Evolutionary conservation across 1,139 yeast species (phyloP).

Genomic region (Debaryomyces fabryi): DNA sequence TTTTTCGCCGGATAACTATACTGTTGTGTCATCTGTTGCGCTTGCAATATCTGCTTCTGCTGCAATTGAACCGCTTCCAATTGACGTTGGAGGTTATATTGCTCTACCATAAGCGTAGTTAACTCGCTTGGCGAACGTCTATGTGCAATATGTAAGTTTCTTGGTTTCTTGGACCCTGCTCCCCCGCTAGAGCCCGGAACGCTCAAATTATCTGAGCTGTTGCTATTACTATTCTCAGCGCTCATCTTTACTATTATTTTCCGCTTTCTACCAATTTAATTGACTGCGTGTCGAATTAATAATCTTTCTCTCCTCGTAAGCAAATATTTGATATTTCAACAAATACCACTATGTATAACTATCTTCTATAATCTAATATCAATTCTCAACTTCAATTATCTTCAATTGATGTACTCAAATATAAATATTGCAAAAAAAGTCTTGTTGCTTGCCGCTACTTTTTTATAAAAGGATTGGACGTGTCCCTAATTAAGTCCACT

Average conservation of each 20-base stretch:
- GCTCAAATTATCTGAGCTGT: slow-evolving; percentile 18
- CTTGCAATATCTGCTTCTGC: slow-evolving; percentile 81
- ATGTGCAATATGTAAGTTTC: slow-evolving; percentile 82
- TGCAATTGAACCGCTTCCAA: slow-evolving; percentile 89
- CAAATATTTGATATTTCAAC: background rate
- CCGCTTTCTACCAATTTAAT: background rate
- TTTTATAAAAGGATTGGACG: slow-evolving; percentile 7
- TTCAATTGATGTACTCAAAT: background rate
- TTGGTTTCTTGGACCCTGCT: slow-evolving; percentile 31
- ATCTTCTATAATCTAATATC: slow-evolving; percentile 2
- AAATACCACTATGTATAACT: background rate
- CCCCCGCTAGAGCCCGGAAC: slow-evolving; percentile 6
- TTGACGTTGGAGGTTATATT: slow-evolving; percentile 89
- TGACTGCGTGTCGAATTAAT: background rate
- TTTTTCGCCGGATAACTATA: slow-evolving; percentile 20
- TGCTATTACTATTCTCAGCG: slow-evolving; percentile 2
- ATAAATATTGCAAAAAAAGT: background rate
- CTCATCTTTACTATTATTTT: slow-evolving; percentile 6
- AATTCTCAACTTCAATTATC: background rate
- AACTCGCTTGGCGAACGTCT: slow-evolving; percentile 92
- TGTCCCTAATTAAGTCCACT: slow-evolving; percentile 8
- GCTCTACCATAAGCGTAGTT: slow-evolving; percentile 94
- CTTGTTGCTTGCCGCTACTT: background rate
- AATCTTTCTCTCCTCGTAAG: background rate
- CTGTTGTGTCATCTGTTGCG: slow-evolving; percentile 50